Evolutionary conservation across 257 asterid species (phyloP).

Genomic region (Gentiana macrophylla): DNA sequence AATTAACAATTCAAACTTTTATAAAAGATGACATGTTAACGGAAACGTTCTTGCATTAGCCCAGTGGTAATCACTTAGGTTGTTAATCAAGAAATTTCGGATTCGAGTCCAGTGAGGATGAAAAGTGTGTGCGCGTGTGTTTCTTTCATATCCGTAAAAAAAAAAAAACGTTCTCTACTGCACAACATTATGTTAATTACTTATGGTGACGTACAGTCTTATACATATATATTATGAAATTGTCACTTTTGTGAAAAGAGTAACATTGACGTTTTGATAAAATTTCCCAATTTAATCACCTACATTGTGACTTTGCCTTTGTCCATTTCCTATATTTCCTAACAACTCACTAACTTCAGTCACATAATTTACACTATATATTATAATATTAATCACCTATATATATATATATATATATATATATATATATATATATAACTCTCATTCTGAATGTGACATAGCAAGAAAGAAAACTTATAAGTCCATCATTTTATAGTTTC

Average conservation of each 20-base stretch:
- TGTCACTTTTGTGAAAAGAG: conserved; percentile 8
- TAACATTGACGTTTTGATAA: neutral
- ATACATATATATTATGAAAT: too few species aligned
- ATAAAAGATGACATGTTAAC: too few species aligned
- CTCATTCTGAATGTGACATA: neutral
- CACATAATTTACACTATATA: conserved; percentile 14
- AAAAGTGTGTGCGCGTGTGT: too few species aligned
- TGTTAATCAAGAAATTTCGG: too few species aligned
- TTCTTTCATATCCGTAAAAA: too few species aligned
- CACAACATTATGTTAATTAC: neutral
- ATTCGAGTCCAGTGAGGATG: too few species aligned
- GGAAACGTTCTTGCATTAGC: too few species aligned
- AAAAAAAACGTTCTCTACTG: too few species aligned
- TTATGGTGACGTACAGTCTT: too few species aligned
- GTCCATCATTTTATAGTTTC: too few species aligned
- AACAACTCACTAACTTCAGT: conserved; percentile 39
- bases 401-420: neutral
- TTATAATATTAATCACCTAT: conserved; percentile 8
- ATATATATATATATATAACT: neutral
- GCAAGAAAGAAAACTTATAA: neutral
- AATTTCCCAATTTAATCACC: conserved; percentile 16
- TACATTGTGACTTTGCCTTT: conserved; percentile 17
- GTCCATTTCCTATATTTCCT: conserved; percentile 17
- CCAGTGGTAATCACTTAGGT: too few species aligned
- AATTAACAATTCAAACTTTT: too few species aligned